A percentile compares a stretch with the other conserved stretches of the same genome.
Conservation (phyloP, 2,329 filamentous ascomycete genomes). For the Aspergillus caelatus region DNA sequence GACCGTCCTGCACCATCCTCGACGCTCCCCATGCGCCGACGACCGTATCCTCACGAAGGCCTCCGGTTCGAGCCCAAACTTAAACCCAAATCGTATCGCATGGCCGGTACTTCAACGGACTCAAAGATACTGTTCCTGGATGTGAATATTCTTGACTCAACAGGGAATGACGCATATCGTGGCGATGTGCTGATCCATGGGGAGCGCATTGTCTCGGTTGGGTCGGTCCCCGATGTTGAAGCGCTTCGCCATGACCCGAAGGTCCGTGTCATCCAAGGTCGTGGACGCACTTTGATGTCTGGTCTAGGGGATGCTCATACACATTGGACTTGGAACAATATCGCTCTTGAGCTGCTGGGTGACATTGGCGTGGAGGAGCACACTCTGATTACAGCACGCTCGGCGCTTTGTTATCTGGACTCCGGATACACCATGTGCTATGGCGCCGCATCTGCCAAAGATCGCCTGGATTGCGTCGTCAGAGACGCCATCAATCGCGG, state of each 20-base stretch:
- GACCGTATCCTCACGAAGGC: neutral
- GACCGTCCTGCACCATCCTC: neutral
- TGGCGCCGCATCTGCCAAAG: conserved; percentile 52
- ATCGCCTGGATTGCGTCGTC: conserved; percentile 51
- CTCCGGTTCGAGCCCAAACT: conserved; percentile 1
- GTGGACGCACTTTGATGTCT: conserved; percentile 52
- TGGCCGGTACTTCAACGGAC: neutral
- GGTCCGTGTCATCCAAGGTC: conserved; percentile 43
- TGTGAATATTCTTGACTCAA: conserved; percentile 46
- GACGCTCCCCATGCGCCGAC: neutral
- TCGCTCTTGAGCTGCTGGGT: conserved; percentile 46
- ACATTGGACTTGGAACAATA: conserved; percentile 51
- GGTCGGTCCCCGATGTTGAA: conserved; percentile 35
- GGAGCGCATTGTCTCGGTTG: conserved; percentile 38
- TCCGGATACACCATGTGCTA: conserved; percentile 54
- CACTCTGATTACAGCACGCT: conserved; percentile 47
- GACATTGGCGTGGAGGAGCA: conserved; percentile 53
- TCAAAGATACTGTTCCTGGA: conserved; percentile 39
- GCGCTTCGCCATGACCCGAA: conserved; percentile 31
- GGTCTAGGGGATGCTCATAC: conserved; percentile 53
- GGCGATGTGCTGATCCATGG: conserved; percentile 47
- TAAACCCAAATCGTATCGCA: neutral
- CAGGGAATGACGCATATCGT: conserved; percentile 39
- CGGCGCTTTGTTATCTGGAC: conserved; percentile 51
- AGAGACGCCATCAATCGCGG: conserved; percentile 54